A percentile compares a stretch with the other conserved stretches of the same genome.
These are phyloP conservation scores for Filosporella fistucella DNA, from an alignment of 495 filamentous ascomycete species.

Conservation along the genomic window DNA sequence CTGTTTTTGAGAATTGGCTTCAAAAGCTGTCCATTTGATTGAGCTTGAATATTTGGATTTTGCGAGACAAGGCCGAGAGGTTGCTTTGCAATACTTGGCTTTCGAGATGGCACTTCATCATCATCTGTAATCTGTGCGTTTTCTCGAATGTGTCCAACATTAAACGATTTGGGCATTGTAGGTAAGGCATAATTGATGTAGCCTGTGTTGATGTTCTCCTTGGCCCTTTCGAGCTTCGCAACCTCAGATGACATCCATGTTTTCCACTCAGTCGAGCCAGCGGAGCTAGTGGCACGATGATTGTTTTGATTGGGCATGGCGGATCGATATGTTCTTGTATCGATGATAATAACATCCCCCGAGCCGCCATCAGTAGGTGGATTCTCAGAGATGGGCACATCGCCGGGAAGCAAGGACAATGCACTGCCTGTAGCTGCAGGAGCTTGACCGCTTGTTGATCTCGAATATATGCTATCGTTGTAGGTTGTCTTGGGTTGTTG, in stretches of 20 bases:
- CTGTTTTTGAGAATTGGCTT: constrained; percentile 21
- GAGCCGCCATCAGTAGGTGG: constrained; percentile 23
- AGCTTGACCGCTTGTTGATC: constrained; percentile 43
- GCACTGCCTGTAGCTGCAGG: constrained; percentile 20
- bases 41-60: constrained; percentile 10
- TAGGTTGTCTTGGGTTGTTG: constrained; percentile 29
- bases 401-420: constrained; percentile 3
- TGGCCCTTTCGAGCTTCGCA: constrained; percentile 38
- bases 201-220: constrained; percentile 12
- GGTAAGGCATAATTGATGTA: constrained; percentile 34
- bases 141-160: constrained; percentile 52
- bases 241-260: constrained; percentile 46
- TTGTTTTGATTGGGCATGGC: constrained; percentile 13
- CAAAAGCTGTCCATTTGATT: neutral
- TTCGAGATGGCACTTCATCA: constrained; percentile 22
- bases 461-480: constrained; percentile 51
- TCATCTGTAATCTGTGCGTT: constrained; percentile 54
- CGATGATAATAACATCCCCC: constrained; percentile 40
- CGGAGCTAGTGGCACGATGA: constrained; percentile 32
- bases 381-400: constrained; percentile 9
- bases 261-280: constrained; percentile 49
- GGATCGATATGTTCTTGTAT: constrained; percentile 33
- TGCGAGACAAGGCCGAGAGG: constrained; percentile 20
- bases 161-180: constrained; percentile 28
- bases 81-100: constrained; percentile 9